phyloP scores from a whole-genome alignment of 306 rosid species.

The Mucuna pruriens region DNA sequence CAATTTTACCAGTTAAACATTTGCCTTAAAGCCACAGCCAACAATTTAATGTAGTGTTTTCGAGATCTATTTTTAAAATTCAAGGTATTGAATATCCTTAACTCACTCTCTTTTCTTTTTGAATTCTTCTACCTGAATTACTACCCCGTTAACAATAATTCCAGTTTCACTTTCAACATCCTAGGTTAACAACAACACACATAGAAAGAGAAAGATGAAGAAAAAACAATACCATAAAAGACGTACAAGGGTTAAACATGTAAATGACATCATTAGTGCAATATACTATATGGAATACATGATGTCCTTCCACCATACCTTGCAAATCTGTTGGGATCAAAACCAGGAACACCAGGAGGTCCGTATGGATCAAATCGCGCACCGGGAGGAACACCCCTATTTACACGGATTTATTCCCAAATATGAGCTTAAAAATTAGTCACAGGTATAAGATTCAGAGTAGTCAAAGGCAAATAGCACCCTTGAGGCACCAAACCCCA shows the following conservation, averaged over 20 bases:
- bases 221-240: too few species aligned
- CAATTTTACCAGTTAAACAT: not conserved
- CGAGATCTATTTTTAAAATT: not conserved
- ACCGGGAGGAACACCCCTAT: conserved; percentile 84
- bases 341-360: conserved; percentile 84
- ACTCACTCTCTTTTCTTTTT: too few species aligned
- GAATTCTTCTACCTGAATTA: not conserved
- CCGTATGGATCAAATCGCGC: conserved; percentile 91
- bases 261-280: too few species aligned
- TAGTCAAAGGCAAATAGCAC: not conserved
- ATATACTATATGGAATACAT: not conserved
- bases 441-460: not conserved
- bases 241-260: too few species aligned
- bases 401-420: conserved; percentile 25
- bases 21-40: not conserved
- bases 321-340: conserved; percentile 70
- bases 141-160: not conserved
- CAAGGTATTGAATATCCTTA: not conserved
- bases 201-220: too few species aligned
- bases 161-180: too few species aligned
- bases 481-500: not conserved
- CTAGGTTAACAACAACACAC: too few species aligned
- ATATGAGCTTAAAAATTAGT: not conserved
- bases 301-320: conserved; percentile 48
- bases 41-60: not conserved